Conservation (phyloP, 495 filamentous ascomycete genomes). For the Aspergillus sclerotiicarbonarius region DNA sequence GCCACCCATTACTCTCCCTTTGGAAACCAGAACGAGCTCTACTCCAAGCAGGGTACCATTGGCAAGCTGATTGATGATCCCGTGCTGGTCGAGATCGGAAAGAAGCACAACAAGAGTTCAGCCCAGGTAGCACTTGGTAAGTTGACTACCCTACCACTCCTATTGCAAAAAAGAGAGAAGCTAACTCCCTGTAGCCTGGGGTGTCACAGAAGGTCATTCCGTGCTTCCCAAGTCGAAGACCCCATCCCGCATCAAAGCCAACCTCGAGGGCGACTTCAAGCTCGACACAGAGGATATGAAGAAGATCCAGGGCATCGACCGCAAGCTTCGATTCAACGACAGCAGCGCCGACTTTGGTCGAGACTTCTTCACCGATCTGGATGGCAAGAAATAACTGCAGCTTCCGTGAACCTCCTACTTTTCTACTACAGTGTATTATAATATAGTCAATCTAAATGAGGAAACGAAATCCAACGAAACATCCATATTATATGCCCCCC, state of each 20-base stretch:
- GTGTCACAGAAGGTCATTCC: conserved; percentile 58
- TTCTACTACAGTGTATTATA: not conserved
- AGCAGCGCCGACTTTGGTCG: conserved; percentile 53
- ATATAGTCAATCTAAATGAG: not conserved
- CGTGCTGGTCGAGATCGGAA: conserved; percentile 56
- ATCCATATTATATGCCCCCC: not conserved
- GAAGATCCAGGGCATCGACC: conserved; percentile 52
- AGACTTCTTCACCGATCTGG: conserved; percentile 60
- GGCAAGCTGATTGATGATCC: conserved; percentile 62
- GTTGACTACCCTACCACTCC: conserved; percentile 26
- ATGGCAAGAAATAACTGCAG: conserved; percentile 47
- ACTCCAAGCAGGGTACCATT: conserved; percentile 46
- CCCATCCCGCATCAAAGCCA: conserved; percentile 50
- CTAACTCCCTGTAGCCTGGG: conserved; percentile 48
- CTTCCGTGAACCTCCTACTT: not conserved
- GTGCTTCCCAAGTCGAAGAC: conserved; percentile 69
- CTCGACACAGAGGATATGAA: conserved; percentile 49
- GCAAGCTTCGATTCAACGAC: conserved; percentile 61
- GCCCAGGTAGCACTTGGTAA: conserved; percentile 60
- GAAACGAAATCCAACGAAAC: not conserved
- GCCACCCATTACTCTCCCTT: conserved; percentile 67
- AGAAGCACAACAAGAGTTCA: conserved; percentile 59
- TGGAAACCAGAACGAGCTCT: conserved; percentile 68
- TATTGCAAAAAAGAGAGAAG: not conserved
- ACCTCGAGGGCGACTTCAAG: conserved; percentile 61